phyloP scores from a whole-genome alignment of 768 basidiomycete genomes.

The Podaxis sp. region DNA sequence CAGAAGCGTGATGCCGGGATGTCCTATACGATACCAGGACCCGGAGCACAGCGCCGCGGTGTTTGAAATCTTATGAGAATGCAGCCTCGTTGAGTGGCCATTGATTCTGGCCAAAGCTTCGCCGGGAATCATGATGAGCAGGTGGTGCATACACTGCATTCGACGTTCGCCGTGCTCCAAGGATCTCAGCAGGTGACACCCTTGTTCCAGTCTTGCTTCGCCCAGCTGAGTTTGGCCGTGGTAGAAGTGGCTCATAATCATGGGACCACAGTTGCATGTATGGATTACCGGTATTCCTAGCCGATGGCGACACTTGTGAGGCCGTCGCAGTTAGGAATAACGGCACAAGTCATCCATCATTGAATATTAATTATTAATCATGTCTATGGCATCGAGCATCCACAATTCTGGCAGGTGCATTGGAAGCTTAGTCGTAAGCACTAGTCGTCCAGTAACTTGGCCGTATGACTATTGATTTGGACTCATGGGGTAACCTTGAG shows the following conservation, averaged over 20 bases:
- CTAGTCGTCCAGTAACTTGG: background rate
- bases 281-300: too few relatives aligned
- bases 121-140: too few relatives aligned
- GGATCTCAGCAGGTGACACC: too few relatives aligned
- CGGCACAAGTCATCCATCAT: too few relatives aligned
- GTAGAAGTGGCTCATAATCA: too few relatives aligned
- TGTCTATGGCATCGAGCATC: background rate
- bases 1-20: background rate
- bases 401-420: background rate
- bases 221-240: too few relatives aligned
- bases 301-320: too few relatives aligned
- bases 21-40: background rate
- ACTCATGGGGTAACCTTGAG: constrained; percentile 6
- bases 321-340: too few relatives aligned
- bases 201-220: too few relatives aligned
- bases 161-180: too few relatives aligned
- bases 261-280: too few relatives aligned
- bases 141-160: too few relatives aligned
- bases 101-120: background rate
- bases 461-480: background rate
- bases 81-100: background rate
- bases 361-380: background rate
- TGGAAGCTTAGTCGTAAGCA: background rate
- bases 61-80: background rate
- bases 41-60: constrained; percentile 1